Conservation (phyloP, 495 filamentous ascomycete species). For the Cudoniella acicularis region DNA sequence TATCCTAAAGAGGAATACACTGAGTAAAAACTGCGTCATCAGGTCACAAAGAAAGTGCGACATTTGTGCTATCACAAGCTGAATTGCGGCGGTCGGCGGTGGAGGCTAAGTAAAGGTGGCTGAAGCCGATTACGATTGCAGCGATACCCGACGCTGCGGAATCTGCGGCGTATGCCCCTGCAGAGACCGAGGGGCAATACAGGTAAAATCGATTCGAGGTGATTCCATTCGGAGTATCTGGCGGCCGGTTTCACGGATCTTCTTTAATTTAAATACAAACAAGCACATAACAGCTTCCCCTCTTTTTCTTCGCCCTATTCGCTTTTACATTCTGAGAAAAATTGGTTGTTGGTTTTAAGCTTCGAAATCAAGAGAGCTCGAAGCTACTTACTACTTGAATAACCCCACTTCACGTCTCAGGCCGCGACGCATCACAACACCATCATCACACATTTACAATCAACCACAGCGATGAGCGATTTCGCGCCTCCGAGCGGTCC, state of each 20-base stretch:
- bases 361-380: no score
- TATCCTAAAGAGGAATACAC: no score
- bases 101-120: not conserved
- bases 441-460: not conserved
- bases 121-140: not conserved
- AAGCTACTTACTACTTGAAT: no score
- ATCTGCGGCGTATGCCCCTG: not conserved
- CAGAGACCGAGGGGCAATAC: not conserved
- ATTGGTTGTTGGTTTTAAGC: no score
- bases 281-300: not conserved
- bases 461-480: constrained; percentile 47
- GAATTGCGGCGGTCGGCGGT: no score
- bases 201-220: no score
- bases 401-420: not conserved
- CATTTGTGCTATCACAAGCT: no score
- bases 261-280: not conserved
- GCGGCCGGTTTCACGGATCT: not conserved
- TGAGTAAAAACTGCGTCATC: no score
- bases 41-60: no score
- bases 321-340: no score
- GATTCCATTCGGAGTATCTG: not conserved
- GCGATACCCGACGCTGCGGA: not conserved
- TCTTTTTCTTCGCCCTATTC: not conserved
- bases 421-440: not conserved
- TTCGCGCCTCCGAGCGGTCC: constrained; percentile 72